Evolutionary conservation across 129 eudicot species (phyloP), one percentile per base, ranked within the genome.

Genomic region (Escallonia herrerae): DNA sequence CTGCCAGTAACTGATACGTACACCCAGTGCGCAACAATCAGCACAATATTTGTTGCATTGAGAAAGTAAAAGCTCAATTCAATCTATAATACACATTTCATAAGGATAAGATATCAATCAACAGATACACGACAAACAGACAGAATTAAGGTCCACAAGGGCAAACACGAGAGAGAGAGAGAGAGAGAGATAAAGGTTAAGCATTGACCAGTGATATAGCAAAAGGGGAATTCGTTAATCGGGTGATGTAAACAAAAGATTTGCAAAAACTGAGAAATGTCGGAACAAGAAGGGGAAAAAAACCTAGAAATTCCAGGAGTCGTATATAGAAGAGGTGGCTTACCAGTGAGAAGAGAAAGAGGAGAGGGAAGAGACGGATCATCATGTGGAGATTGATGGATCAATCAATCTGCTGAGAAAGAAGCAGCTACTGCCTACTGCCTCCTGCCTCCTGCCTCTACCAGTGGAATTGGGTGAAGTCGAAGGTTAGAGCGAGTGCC

Each of bases 1-100:
- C 67, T 62, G 84, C 93, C 63, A 80, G 49, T 58, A 85, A 74
- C 96, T 89, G 60, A 73, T 4, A 62, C 0, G 61, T 60, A 62
- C 33, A 22, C 58, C 49, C n/a, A 7, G 62, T 57, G 42, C 65
- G 43, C 56, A 48, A 48, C 15, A 6, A 54, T 40, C 40, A 41
- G 44, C 7, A 51, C 46, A 57, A 40, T 9, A 38, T 43, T n/a
- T 15, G 9, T 41, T 8, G 13, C 9, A 39, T 13, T 58, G 1
- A 22, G 33, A 22, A 22, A 22, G 33, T 22, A 22, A 22, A 22
- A 22, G 33, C 1, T 22, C 33, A 22, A 22, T 22, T 22, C 33
- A 22, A 22, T 22, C 33, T 22, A 22, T 22, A 22, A 22, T 22
- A 22, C 33, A 22, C 33, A 22, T 0, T n/a, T 8, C 46, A 51